Evolutionary conservation across 768 basidiomycete genomes (phyloP).

Genomic region (Termitomyces sp.): DNA sequence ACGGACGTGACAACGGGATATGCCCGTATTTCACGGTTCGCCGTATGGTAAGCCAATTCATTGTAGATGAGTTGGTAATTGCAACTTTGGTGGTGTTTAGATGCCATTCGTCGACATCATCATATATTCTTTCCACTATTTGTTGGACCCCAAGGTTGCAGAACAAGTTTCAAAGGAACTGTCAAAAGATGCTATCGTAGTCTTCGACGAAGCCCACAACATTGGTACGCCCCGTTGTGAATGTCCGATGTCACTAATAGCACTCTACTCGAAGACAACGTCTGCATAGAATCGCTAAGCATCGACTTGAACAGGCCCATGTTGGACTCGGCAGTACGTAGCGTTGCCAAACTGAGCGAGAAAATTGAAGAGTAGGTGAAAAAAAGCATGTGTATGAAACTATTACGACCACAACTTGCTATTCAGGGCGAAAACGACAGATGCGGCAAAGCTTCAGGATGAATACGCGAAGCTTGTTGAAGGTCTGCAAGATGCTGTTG

Average conservation of each 20-base stretch:
- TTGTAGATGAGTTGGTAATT: not conserved
- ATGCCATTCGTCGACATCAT: conserved; percentile 94
- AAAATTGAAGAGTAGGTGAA: conserved; percentile 86
- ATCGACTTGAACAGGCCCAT: conserved; percentile 97
- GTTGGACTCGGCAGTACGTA: conserved; percentile 90
- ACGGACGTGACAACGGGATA: conserved; percentile 77
- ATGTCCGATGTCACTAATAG: conserved; percentile 20
- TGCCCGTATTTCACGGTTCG: conserved; percentile 97
- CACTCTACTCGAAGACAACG: conserved; percentile 64
- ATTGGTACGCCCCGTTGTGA: conserved; percentile 54
- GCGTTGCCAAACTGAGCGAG: conserved; percentile 79
- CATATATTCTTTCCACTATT: conserved; percentile 99
- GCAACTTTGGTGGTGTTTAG: conserved; percentile 33
- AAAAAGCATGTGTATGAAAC: not conserved
- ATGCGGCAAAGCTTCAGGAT: conserved; percentile 91
- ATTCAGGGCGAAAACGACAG: conserved; percentile 86
- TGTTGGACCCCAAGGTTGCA: conserved; percentile 97
- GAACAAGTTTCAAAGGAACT: conserved; percentile 98
- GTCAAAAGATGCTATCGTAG: conserved; percentile 96
- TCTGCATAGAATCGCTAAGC: conserved; percentile 97
- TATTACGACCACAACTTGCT: conserved; percentile 1
- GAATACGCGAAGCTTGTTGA: conserved; percentile 96
- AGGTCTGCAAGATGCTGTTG: conserved; percentile 75
- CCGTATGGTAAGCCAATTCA: conserved; percentile 66
- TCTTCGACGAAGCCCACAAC: conserved; percentile 99